Base-by-base conservation (phyloP, 2,329 filamentous ascomycete species). In the Aspergillus melleus region DNA sequence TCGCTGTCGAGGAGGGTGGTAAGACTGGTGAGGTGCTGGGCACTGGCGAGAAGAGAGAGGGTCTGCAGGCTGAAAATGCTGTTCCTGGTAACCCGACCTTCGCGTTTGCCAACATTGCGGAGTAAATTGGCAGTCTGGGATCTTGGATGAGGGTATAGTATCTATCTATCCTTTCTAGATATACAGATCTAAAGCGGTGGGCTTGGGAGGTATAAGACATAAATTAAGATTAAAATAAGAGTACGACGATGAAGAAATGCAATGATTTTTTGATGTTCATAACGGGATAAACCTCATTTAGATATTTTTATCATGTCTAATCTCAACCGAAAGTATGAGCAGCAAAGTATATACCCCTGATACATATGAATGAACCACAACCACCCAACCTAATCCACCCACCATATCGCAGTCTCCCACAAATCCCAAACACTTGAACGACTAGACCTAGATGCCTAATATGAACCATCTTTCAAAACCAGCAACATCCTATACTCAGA, bases 61-160 rank as follows among this genome's bases (percentile, higher is more conserved):
- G 80, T 14, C 71, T 90, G 58, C 80, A 87, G 55, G 91, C 91
- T 12, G 90, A 91, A 70, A 83, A 83, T 66, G 92, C 94, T 6
- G 87, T 95, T 59, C 94, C 94, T 14, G 93, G 93, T 1, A 82
- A 84, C 65, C 93, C 93, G 54, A 90, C 86, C 47, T 96, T 96
- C 77, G 81, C 86, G 69, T 96, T 97, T 79, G 89, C 91, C 79
- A 96, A 96, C 74, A 83, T 95, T 68, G 78, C 53, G 36, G 53
- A 76, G 63, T 74, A 70, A 49, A 47, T 16, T 49, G 52, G 50
- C 52, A 46, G 46, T 30, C 24, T 52, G 14, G 42, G 22, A 12
- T 46, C 16, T 16, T 44, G 16, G 11, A 6, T 36, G 32, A 36
- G 32, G 14, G 32, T 14, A 16, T 20, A 9, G 36, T 36, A 36